Conservation (phyloP, 768 basidiomycete species). For the Leucocoprinus birnbaumii region DNA sequence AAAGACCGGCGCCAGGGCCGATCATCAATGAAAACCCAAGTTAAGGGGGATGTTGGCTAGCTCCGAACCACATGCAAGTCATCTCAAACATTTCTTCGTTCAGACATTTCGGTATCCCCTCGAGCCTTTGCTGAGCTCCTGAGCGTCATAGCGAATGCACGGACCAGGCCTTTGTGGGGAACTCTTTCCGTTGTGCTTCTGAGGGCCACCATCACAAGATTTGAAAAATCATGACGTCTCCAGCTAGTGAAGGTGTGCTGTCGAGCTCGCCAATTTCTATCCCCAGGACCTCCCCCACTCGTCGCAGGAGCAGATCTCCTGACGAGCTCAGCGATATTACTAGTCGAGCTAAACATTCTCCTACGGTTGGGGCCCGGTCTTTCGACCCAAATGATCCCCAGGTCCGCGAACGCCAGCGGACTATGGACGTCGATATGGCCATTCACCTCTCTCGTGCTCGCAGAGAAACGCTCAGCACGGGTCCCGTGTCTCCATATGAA, state of each 20-base stretch:
- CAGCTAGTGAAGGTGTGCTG: constrained; percentile 28
- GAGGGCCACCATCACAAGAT: too few species aligned
- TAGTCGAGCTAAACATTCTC: constrained; percentile 52
- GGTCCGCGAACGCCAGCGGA: constrained; percentile 81
- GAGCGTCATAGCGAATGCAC: too few species aligned
- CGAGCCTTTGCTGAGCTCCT: too few species aligned
- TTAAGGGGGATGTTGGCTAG: too few species aligned
- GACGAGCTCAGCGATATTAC: constrained; percentile 38
- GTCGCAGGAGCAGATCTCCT: constrained; percentile 36
- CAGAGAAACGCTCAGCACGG: constrained; percentile 50
- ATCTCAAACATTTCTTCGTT: too few species aligned
- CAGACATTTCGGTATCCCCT: too few species aligned
- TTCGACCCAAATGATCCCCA: constrained; percentile 72
- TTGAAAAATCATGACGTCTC: constrained; percentile 32
- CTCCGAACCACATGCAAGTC: too few species aligned
- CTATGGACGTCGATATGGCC: constrained; percentile 94
- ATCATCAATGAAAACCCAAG: too few species aligned
- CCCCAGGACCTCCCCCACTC: constrained; percentile 34
- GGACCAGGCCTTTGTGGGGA: too few species aligned
- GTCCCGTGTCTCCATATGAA: constrained; percentile 23
- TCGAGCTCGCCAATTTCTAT: constrained; percentile 44
- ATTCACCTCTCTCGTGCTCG: constrained; percentile 74
- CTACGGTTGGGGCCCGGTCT: constrained; percentile 57
- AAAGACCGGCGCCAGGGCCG: too few species aligned
- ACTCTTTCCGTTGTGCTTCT: too few species aligned